These are phyloP conservation scores for Clonostachys solani DNA, from an alignment of 2,329 filamentous ascomycete species.

Conservation along the genomic window DNA sequence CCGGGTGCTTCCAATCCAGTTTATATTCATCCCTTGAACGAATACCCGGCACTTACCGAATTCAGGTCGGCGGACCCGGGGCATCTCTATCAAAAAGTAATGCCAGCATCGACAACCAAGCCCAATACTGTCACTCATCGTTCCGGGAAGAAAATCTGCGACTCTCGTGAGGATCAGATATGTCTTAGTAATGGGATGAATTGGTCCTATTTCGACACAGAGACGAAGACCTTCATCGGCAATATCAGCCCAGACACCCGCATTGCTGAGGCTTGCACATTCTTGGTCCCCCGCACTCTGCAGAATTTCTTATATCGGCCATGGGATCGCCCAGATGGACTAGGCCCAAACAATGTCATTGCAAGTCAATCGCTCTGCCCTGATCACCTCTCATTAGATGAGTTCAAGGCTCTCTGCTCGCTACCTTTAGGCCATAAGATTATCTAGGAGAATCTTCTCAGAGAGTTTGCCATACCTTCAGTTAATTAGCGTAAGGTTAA, in stretches of 20 bases:
- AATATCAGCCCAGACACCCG: conserved; percentile 6
- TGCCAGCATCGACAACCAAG: neutral
- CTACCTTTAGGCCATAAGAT: conserved; percentile 41
- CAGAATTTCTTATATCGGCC: conserved; percentile 32
- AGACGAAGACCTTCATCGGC: conserved; percentile 4
- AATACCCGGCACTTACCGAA: neutral
- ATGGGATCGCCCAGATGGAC: conserved; percentile 12
- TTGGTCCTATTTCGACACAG: conserved; percentile 30
- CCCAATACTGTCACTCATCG: neutral
- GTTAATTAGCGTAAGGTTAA: conserved; percentile 47
- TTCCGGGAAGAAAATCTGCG: neutral
- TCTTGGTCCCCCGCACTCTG: conserved; percentile 29
- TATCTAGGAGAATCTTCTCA: conserved; percentile 53
- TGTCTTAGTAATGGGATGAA: conserved; percentile 32
- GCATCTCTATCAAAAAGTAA: neutral
- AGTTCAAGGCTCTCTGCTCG: conserved; percentile 47
- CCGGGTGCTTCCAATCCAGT: neutral
- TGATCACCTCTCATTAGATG: conserved; percentile 37
- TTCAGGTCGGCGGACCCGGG: neutral
- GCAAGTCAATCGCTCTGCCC: conserved; percentile 43
- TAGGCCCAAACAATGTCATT: conserved; percentile 44
- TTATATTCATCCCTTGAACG: neutral
- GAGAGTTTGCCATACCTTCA: conserved; percentile 39
- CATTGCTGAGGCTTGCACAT: conserved; percentile 29
- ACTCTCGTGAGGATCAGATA: neutral